Percentiles rank a stretch among this genome's conserved stretches.
phyloP scores from a whole-genome alignment of 345 rosid genomes.

The Limnanthes douglasii region DNA sequence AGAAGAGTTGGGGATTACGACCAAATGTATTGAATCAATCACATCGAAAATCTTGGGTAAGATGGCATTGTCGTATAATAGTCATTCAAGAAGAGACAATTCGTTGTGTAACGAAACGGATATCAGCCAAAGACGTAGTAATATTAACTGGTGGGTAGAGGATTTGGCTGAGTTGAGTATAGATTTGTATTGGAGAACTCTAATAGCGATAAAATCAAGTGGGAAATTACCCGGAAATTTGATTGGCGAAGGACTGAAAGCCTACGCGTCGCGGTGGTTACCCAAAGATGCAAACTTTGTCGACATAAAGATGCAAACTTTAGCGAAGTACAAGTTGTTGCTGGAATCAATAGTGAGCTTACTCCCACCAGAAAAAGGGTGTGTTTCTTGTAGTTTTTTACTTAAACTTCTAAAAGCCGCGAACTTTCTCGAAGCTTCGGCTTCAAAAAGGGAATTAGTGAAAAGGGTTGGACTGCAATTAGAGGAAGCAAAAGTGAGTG shows the following conservation, averaged over 20 bases:
- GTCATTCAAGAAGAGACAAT: conserved; percentile 65
- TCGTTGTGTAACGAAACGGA: conserved; percentile 51
- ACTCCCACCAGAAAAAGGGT: conserved; percentile 50
- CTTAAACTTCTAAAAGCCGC: conserved; percentile 59
- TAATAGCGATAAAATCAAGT: conserved; percentile 54
- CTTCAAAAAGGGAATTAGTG: conserved; percentile 61
- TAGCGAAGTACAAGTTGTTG: conserved; percentile 41
- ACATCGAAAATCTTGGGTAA: too few species aligned
- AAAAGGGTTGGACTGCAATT: conserved; percentile 61
- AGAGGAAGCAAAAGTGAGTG: conserved; percentile 66
- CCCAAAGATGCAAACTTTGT: conserved; percentile 20
- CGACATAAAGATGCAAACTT: conserved; percentile 5
- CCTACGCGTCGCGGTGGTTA: conserved; percentile 69
- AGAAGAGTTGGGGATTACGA: conserved; percentile 70
- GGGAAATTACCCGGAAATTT: conserved; percentile 43
- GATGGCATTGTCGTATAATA: too few species aligned
- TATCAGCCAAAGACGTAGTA: conserved; percentile 20
- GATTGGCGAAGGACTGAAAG: conserved; percentile 62
- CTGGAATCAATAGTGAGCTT: conserved; percentile 71
- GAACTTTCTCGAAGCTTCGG: conserved; percentile 40
- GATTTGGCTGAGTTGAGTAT: conserved; percentile 76
- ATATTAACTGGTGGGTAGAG: conserved; percentile 86
- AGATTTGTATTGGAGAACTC: conserved; percentile 67
- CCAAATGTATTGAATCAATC: conserved; percentile 70
- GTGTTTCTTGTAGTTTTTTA: conserved; percentile 65